phyloP scores from a whole-genome alignment of 495 filamentous ascomycete genomes.

The Aspergillus mulundensis region DNA sequence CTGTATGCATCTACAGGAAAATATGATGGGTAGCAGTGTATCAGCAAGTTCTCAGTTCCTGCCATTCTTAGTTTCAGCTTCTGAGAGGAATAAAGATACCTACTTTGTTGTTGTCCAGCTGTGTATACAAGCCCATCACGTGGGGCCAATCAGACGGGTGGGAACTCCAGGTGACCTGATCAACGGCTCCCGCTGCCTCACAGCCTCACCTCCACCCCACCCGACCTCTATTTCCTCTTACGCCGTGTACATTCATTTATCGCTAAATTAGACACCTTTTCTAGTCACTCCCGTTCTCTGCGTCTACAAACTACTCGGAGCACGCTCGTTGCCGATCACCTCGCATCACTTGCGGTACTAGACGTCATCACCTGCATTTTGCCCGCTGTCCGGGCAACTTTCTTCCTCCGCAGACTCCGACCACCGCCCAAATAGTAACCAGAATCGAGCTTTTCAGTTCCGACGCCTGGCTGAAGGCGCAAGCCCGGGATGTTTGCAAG shows the following conservation, averaged over 20 bases:
- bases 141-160: slow-evolving; percentile 17
- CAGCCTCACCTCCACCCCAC: not conserved
- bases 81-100: too few species aligned
- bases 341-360: too few species aligned
- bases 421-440: not conserved
- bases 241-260: not conserved
- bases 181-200: not conserved
- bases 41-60: too few species aligned
- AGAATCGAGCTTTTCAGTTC: not conserved
- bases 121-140: not conserved
- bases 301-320: too few species aligned
- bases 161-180: slow-evolving; percentile 6
- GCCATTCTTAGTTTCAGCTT: too few species aligned
- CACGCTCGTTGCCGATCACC: not conserved
- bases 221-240: not conserved
- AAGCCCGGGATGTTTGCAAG: slow-evolving; percentile 37
- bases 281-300: too few species aligned
- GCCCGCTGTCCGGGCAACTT: not conserved
- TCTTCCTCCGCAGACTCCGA: not conserved
- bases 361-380: not conserved
- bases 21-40: too few species aligned
- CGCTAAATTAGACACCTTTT: too few species aligned
- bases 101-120: too few species aligned
- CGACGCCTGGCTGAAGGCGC: not conserved
- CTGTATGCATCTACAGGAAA: too few species aligned